Conservation (phyloP, 441 rosid genomes). For the Bocquillonia castaneifolia region DNA sequence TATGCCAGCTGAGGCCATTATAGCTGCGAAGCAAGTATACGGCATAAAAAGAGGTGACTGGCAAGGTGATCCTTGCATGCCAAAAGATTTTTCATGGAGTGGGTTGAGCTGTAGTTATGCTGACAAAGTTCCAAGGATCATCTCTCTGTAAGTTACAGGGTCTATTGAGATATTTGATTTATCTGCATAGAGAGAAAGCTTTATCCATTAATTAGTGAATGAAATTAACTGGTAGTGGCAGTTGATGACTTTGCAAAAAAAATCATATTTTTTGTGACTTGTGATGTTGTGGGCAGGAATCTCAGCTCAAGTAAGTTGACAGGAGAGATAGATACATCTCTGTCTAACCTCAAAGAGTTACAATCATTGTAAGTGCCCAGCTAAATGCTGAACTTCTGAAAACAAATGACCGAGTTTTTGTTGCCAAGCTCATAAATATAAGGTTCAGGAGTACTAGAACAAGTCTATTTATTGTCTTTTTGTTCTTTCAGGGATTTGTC, state of each 20-base stretch:
- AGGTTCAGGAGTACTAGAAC: too few relatives aligned
- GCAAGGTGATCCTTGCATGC: constrained; percentile 50
- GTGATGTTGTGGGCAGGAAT: too few relatives aligned
- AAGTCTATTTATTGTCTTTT: too few relatives aligned
- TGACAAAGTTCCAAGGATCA: constrained; percentile 28
- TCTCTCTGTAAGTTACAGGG: constrained; percentile 41
- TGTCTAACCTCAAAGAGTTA: constrained; percentile 25
- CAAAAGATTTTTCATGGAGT: constrained; percentile 29
- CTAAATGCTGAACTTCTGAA: too few relatives aligned
- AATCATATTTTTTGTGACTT: too few relatives aligned
- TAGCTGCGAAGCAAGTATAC: constrained; percentile 27
- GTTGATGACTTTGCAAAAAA: too few relatives aligned
- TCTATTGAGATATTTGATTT: too few relatives aligned
- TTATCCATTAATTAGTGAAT: too few relatives aligned
- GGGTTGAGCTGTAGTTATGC: constrained; percentile 37
- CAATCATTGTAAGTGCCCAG: constrained; percentile 31
- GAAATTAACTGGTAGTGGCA: too few relatives aligned
- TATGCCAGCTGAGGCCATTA: constrained; percentile 33
- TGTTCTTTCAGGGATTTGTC: constrained; percentile 59
- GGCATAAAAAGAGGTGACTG: constrained; percentile 31
- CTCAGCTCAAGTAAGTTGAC: constrained; percentile 32
- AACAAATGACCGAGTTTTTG: too few relatives aligned
- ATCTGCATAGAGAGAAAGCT: too few relatives aligned
- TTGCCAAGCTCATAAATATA: too few relatives aligned
- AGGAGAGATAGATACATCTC: constrained; percentile 19